phyloP scores from a whole-genome alignment of 768 basidiomycete genomes.

The Mycena epipterygia region DNA sequence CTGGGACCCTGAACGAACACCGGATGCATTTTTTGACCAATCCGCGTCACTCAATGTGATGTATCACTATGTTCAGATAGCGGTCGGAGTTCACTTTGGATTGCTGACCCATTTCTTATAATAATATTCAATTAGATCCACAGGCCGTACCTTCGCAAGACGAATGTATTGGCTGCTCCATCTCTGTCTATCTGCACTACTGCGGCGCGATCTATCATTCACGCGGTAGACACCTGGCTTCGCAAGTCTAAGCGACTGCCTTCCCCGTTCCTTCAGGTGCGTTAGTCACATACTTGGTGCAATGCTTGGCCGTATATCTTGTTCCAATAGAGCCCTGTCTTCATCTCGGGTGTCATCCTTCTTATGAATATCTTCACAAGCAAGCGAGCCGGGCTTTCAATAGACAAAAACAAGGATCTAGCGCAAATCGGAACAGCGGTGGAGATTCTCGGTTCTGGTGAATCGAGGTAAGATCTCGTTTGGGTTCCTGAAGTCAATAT shows the following conservation, averaged over 20 bases:
- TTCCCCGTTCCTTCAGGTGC: constrained; percentile 16
- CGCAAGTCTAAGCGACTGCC: constrained; percentile 4
- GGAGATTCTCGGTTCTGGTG: constrained; percentile 11
- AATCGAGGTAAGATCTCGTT: constrained; percentile 6
- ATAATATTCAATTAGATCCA: too few relatives aligned
- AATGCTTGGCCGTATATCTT: neutral
- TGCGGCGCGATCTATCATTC: constrained; percentile 61
- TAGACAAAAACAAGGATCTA: constrained; percentile 4
- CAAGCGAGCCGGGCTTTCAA: constrained; percentile 11
- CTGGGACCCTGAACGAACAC: constrained; percentile 35
- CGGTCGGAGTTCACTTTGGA: constrained; percentile 44
- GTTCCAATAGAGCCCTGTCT: neutral
- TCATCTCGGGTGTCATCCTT: constrained; percentile 13
- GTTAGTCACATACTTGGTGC: neutral
- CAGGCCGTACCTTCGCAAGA: too few relatives aligned
- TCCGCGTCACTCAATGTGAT: too few relatives aligned
- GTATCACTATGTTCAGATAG: constrained; percentile 56
- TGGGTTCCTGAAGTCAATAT: neutral
- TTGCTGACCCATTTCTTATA: constrained; percentile 46
- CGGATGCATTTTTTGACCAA: constrained; percentile 51
- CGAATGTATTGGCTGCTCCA: too few relatives aligned
- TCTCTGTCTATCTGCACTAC: too few relatives aligned
- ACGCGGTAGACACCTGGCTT: constrained; percentile 52
- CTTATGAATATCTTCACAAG: neutral
- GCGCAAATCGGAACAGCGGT: neutral